phyloP scores from a whole-genome alignment of 2,329 filamentous ascomycete genomes.

The Pseudogymnoascus sp. region DNA sequence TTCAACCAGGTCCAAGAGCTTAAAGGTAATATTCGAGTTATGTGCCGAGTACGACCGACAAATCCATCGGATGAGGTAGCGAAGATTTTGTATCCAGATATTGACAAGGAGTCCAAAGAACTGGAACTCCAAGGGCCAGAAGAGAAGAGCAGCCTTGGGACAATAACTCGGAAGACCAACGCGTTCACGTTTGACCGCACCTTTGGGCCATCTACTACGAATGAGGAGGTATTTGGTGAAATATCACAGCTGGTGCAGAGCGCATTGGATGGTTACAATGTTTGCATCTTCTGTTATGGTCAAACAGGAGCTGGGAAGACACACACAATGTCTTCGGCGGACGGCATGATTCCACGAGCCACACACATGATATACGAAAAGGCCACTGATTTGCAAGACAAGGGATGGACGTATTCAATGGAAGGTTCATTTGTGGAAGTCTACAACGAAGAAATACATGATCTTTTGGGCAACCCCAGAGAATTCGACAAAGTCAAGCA shows the following conservation, averaged over 20 bases:
- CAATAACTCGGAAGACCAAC: slow-evolving; percentile 67
- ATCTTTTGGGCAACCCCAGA: slow-evolving; percentile 67
- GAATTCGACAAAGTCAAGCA: slow-evolving; percentile 73
- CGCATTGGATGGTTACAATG: slow-evolving; percentile 93
- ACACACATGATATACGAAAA: slow-evolving; percentile 91
- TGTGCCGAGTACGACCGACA: slow-evolving; percentile 84
- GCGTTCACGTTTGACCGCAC: slow-evolving; percentile 90
- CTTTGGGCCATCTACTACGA: slow-evolving; percentile 68
- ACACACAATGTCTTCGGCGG: slow-evolving; percentile 81
- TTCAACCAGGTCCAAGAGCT: slow-evolving; percentile 98
- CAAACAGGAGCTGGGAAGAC: slow-evolving; percentile 98
- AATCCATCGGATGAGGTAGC: slow-evolving; percentile 59
- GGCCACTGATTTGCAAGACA: slow-evolving; percentile 71
- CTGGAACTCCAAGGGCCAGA: slow-evolving; percentile 77
- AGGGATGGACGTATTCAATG: slow-evolving; percentile 92
- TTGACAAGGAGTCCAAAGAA: slow-evolving; percentile 74
- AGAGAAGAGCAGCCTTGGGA: slow-evolving; percentile 72
- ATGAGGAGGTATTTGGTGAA: slow-evolving; percentile 85
- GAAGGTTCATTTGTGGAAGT: slow-evolving; percentile 94
- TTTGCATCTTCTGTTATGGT: slow-evolving; percentile 97
- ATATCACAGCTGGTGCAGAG: slow-evolving; percentile 96
- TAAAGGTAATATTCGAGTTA: slow-evolving; percentile 96
- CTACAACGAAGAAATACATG: slow-evolving; percentile 95
- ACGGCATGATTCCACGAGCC: slow-evolving; percentile 92
- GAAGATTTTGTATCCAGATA: slow-evolving; percentile 69